phyloP scores from a whole-genome alignment of 163 green algal genomes.

The Coccomyxa subellipsoidea region DNA sequence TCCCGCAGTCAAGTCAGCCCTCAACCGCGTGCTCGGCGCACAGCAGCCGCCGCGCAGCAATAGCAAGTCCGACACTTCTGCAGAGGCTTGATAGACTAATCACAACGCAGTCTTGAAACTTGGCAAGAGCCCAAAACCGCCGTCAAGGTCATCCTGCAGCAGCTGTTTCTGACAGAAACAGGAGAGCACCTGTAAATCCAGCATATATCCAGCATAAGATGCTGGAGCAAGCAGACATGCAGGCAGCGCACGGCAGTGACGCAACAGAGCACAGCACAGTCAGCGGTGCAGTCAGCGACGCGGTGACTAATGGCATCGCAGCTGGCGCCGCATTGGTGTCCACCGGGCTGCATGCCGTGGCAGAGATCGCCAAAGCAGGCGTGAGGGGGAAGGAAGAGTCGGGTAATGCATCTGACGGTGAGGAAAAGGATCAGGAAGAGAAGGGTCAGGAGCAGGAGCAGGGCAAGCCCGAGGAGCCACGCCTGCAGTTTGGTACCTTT shows the following conservation, averaged over 20 bases:
- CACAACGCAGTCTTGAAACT: neutral
- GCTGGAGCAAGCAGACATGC: neutral
- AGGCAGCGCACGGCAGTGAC: neutral
- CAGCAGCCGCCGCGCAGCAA: neutral
- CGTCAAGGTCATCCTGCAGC: neutral
- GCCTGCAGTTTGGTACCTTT: neutral
- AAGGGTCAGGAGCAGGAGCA: neutral
- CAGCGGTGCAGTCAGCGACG: neutral
- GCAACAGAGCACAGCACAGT: neutral
- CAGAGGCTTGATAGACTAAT: neutral
- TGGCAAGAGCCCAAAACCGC: neutral
- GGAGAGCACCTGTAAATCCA: neutral
- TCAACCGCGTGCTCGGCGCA: conserved; percentile 15
- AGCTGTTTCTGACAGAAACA: neutral
- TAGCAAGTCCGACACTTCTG: neutral
- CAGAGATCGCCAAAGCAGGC: neutral
- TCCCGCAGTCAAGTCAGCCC: conserved; percentile 2
- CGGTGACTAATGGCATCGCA: neutral
- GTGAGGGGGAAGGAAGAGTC: neutral
- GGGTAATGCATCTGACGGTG: neutral
- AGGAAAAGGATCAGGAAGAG: neutral
- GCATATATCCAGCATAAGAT: neutral
- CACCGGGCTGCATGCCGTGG: neutral
- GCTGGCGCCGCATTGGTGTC: neutral
- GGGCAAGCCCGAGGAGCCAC: neutral